These are phyloP conservation scores for Tephrocybe sp. DNA, from an alignment of 768 basidiomycete genomes.

Conservation along the genomic window DNA sequence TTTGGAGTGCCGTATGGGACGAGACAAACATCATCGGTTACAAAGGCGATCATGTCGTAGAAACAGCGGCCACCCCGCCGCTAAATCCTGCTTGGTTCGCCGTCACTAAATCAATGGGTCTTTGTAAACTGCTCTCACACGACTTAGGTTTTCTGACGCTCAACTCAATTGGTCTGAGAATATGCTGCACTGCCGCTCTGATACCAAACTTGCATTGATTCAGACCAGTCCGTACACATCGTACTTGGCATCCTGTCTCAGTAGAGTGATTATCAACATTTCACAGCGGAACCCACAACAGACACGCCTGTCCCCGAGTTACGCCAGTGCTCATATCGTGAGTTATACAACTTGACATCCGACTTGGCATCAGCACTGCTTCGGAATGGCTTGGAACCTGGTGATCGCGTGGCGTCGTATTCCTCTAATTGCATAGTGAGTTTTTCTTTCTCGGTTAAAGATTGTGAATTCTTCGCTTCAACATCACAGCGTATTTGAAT, in stretches of 20 bases:
- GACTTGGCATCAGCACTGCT: conserved; percentile 58
- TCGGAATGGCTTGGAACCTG: conserved; percentile 49
- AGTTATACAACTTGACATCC: conserved; percentile 56
- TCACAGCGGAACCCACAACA: conserved; percentile 64
- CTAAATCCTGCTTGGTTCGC: conserved; percentile 67
- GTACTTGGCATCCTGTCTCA: conserved; percentile 11
- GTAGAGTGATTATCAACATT: conserved; percentile 13
- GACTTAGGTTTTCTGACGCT: conserved; percentile 52
- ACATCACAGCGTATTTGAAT: not conserved
- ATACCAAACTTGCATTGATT: conserved; percentile 60
- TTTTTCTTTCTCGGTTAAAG: conserved; percentile 14
- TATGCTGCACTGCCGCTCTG: conserved; percentile 59
- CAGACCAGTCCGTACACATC: conserved; percentile 57
- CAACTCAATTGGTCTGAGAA: conserved; percentile 81
- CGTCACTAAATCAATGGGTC: conserved; percentile 5
- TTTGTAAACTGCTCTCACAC: conserved; percentile 9
- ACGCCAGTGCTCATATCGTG: conserved; percentile 49
- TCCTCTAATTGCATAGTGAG: conserved; percentile 76
- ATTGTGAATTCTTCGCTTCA: conserved; percentile 2
- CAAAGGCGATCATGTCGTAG: conserved; percentile 61
- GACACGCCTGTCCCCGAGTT: conserved; percentile 41
- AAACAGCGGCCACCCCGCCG: conserved; percentile 48
- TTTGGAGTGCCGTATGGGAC: conserved; percentile 80
- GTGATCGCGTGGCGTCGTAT: conserved; percentile 76
- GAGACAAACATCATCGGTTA: conserved; percentile 55